Base-by-base conservation (phyloP, 1,139 yeast species). In the Pichia cactophila region DNA sequence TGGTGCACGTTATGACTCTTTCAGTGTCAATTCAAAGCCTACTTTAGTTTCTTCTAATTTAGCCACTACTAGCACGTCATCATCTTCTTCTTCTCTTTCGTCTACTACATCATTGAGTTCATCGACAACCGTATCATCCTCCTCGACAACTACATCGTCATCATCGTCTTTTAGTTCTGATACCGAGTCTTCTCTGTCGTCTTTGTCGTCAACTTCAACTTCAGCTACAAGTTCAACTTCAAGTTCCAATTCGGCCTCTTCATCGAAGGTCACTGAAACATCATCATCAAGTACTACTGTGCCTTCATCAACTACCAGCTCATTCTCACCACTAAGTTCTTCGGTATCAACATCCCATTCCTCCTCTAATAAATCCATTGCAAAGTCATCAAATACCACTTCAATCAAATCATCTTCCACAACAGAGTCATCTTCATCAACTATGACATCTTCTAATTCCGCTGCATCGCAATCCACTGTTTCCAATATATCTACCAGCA, bases 1-100 rank as follows among this genome's bases (percentile, higher is more conserved):
- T 33, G 53, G 50, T 11, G n/a, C 46, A 5, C 16, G 14, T 9
- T 31, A 43, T 43, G 48, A 31, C 12, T 17, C 50, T 2, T 48
- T 52, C 17, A 43, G 37, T 12, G 45, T 52, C 16, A n/a, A 14
- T 3, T 28, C 48, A 1, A 37, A 43, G 2, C 54, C 49, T 12
- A 38, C 41, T 6, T 37, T 42, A 8, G n/a, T 37, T 16, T 38
- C 46, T 6, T 35, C 41, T n/a, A 28, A 33, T 41, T 20, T 42
- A 7, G 33, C 2, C 11, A 9, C 26, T 6, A 11, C 46, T 28
- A 28, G 33, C n/a, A 26, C 48, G 1, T 10, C 26, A n/a, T 6
- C 35, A 2, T n/a, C 42, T 7, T 2, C 28, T 29, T 2, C 41
- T 4, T 20, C 23, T 23, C 23, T 23, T 4, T 23, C 23, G 5